Evolutionary conservation across 352 stramenopile genomes (phyloP), one percentile per base, ranked within the genome.

Genomic region (Hyaloperonospora arabidopsidis): DNA sequence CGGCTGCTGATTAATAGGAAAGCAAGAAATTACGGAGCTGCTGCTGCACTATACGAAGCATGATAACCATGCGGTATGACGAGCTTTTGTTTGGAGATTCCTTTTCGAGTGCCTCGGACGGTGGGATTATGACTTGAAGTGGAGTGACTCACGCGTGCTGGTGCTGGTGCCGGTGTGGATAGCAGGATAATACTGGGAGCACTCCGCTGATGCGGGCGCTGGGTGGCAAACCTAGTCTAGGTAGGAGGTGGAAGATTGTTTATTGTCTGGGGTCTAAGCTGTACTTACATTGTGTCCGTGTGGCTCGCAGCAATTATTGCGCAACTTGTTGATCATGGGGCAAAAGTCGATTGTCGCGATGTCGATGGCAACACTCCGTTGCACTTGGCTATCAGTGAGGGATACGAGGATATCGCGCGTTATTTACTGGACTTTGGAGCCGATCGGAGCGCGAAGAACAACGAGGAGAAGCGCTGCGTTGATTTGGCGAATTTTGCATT

Each of bases 341-440:
- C 79, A 5, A 72, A 72, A 23, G 65, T 89, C 7, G 74, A 67
- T 45, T 77, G 68, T 15, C 64, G 68, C 22, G 76, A 89, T 47
- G 70, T 81, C 38, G 54, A 32, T 81, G 79, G 79, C 40, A 89
- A 89, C 55, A 83, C 79, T 15, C 66, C 79, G 12, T 58, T 89
- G 36, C 79, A 89, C 22, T 67, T 89, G 38, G 79, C 79, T 19
- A 67, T 89, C 28, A 59, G 64, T 6, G 79, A 89, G 57, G 76
- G 76, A 13, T 66, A 87, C 41, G 74, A 86, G 17, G 69, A 71
- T 29, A 75, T 89, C 46, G 79, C 76, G 5, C 68, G 68, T 1
- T 66, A 86, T 22, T 68, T 89, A 14, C 21, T 89, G 18, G 73
- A 87, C 17, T 63, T 70, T 32, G 79, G 75, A 47, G 79, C 79